Conservation (phyloP, 495 filamentous ascomycete genomes). For the Penicillium roqueforti region DNA sequence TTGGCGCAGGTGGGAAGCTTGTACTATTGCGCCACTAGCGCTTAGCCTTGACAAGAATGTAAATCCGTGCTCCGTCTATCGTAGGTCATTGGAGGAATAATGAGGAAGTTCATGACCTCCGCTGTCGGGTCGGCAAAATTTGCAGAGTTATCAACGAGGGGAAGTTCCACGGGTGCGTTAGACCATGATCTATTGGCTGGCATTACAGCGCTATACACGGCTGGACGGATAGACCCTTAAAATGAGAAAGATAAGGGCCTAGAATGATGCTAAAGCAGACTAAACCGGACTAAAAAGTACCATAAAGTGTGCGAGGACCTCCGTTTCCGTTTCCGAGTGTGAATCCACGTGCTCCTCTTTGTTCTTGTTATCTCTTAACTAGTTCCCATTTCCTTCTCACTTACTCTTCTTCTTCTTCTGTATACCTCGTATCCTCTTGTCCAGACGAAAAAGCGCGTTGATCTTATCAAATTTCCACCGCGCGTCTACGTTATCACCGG, state of each 20-base stretch:
- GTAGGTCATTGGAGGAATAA: constrained; percentile 28
- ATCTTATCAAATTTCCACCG: neutral
- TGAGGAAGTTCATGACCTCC: constrained; percentile 10
- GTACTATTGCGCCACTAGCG: constrained; percentile 36
- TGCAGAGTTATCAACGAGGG: too few relatives aligned
- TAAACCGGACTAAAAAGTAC: too few relatives aligned
- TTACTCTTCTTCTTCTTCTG: neutral
- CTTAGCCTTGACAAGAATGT: constrained; percentile 44
- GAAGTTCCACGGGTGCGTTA: too few relatives aligned
- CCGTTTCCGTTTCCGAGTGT: neutral
- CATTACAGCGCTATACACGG: too few relatives aligned
- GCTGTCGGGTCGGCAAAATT: constrained; percentile 1
- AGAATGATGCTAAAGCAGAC: too few relatives aligned
- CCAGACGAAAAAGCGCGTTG: neutral
- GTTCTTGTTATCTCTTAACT: neutral
- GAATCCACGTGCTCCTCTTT: neutral
- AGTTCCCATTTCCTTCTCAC: neutral
- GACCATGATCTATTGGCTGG: too few relatives aligned
- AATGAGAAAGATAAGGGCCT: too few relatives aligned
- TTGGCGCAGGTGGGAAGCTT: constrained; percentile 43
- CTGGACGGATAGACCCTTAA: too few relatives aligned
- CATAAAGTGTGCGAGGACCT: neutral
- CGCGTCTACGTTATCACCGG: neutral
- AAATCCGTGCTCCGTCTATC: constrained; percentile 38
- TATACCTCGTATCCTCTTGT: neutral